Percentiles rank a stretch among this genome's conserved stretches.
Conservation (phyloP, 352 stramenopile genomes). For the Thraustotheca clavata region DNA sequence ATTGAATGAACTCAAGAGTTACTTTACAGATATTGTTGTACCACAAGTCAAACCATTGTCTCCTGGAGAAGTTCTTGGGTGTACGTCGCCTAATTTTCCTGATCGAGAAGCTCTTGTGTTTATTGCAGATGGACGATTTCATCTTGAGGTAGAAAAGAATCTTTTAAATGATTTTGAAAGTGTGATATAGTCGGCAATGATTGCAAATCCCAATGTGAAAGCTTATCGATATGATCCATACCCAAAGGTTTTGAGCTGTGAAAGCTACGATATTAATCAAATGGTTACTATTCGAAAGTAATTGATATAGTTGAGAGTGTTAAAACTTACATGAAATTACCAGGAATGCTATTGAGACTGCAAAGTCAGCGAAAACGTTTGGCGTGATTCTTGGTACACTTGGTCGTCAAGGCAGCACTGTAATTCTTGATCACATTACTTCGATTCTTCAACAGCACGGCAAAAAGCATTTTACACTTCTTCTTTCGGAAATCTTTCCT, state of each 20-base stretch:
- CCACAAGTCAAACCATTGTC: slow-evolving; percentile 97
- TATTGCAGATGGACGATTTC: slow-evolving; percentile 98
- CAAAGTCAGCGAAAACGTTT: slow-evolving; percentile 82
- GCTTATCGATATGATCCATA: slow-evolving; percentile 99
- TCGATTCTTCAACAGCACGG: slow-evolving; percentile 72
- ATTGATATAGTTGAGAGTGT: slow-evolving; percentile 29
- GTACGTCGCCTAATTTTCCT: slow-evolving; percentile 93
- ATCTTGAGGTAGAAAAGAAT: slow-evolving; percentile 98
- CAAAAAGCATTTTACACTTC: slow-evolving; percentile 91
- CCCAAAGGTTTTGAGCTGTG: slow-evolving; percentile 93
- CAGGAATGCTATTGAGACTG: slow-evolving; percentile 59
- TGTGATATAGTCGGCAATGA: slow-evolving; percentile 89
- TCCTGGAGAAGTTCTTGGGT: slow-evolving; percentile 97
- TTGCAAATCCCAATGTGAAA: slow-evolving; percentile 93
- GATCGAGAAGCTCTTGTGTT: slow-evolving; percentile 95
- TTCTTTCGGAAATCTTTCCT: slow-evolving; percentile 97
- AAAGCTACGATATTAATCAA: slow-evolving; percentile 94
- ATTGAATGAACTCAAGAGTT: slow-evolving; percentile 50
- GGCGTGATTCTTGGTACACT: slow-evolving; percentile 98
- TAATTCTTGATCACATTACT: slow-evolving; percentile 93
- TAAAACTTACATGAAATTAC: background rate
- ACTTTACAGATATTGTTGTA: slow-evolving; percentile 78
- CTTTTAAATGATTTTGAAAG: background rate
- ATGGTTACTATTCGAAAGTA: slow-evolving; percentile 90
- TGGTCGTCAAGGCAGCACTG: slow-evolving; percentile 95